Percentiles rank a stretch among this genome's conserved stretches.
Conservation (phyloP, 1,139 yeast genomes). For the Saccharomyces hybrid region DNA sequence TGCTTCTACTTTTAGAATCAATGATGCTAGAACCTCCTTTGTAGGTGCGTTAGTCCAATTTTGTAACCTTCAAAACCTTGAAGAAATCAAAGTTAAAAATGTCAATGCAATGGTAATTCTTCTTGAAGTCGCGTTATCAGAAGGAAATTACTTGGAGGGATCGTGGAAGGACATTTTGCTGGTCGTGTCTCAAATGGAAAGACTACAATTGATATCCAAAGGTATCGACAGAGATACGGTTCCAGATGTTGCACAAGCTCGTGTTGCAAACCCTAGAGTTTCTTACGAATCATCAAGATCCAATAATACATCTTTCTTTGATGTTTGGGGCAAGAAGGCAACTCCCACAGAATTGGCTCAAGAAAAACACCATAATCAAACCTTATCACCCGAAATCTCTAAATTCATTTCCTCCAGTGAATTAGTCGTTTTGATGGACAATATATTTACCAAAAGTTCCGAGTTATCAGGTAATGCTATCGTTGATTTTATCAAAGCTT, state of each 20-base stretch:
- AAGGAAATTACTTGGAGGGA: constrained; percentile 60
- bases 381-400: constrained; percentile 47
- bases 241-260: constrained; percentile 79
- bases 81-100: constrained; percentile 73
- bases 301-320: constrained; percentile 32
- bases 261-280: constrained; percentile 40
- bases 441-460: constrained; percentile 77
- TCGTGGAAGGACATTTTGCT: constrained; percentile 84
- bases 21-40: constrained; percentile 81
- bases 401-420: constrained; percentile 64
- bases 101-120: constrained; percentile 71
- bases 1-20: constrained; percentile 76
- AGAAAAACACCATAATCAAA: constrained; percentile 44
- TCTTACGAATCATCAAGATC: constrained; percentile 50
- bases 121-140: constrained; percentile 69
- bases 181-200: constrained; percentile 82
- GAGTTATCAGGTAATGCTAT: constrained; percentile 77
- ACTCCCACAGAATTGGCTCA: constrained; percentile 43
- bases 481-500: constrained; percentile 76
- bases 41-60: constrained; percentile 86
- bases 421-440: constrained; percentile 77
- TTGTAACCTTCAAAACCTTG: constrained; percentile 69
- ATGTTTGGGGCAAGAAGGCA: constrained; percentile 38
- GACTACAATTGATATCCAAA: constrained; percentile 79
- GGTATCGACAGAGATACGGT: constrained; percentile 80